Conservation (phyloP, 2,329 filamentous ascomycete genomes). For the Alternaria sp. region DNA sequence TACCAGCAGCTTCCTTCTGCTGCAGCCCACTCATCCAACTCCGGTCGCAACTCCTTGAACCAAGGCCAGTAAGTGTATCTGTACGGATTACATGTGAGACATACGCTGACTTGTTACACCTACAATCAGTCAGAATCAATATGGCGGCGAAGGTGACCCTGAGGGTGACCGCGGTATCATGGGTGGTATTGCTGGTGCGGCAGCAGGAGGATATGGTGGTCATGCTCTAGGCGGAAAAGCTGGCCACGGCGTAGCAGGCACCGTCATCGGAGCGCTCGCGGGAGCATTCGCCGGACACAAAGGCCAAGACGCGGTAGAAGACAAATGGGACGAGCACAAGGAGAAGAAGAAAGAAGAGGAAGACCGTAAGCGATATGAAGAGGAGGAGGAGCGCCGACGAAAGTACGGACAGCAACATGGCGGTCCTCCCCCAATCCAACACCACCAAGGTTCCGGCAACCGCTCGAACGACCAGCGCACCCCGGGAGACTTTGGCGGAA, state of each 20-base stretch:
- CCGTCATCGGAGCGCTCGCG: conserved; percentile 34
- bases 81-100: background rate
- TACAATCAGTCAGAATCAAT: conserved; percentile 27
- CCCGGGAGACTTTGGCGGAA: conserved; percentile 32
- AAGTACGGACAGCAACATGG: conserved; percentile 21
- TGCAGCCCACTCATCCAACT: conserved; percentile 32
- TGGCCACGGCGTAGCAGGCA: conserved; percentile 34
- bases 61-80: conserved; percentile 20
- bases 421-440: conserved; percentile 8
- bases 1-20: conserved; percentile 34
- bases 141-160: conserved; percentile 29
- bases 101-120: background rate
- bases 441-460: background rate
- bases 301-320: conserved; percentile 30
- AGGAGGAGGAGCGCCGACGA: conserved; percentile 26
- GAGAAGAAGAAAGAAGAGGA: conserved; percentile 40
- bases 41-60: conserved; percentile 33
- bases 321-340: conserved; percentile 39
- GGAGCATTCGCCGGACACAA: conserved; percentile 40
- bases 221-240: conserved; percentile 37
- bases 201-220: conserved; percentile 39
- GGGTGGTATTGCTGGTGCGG: conserved; percentile 38
- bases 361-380: conserved; percentile 21
- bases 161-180: conserved; percentile 40
- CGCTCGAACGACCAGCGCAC: conserved; percentile 17